A percentile compares a stretch with the other conserved stretches of the same genome.
phyloP scores from a whole-genome alignment of 306 rosid species.

The Inga leiocalycina region DNA sequence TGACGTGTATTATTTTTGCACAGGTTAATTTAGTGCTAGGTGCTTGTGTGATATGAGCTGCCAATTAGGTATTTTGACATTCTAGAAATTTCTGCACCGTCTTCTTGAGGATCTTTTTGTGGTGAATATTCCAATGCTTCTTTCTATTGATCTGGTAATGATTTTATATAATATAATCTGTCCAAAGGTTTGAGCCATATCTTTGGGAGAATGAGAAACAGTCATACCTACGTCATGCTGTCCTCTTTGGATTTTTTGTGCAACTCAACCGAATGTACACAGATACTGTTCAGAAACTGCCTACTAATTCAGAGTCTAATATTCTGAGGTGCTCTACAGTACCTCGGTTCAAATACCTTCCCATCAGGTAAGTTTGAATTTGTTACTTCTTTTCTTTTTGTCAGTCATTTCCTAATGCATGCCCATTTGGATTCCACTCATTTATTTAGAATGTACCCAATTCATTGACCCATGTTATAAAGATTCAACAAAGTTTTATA shows the following conservation, averaged over 20 bases:
- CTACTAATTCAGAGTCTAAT: conserved; percentile 96
- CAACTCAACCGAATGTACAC: conserved; percentile 91
- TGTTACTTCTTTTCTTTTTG: conserved; percentile 14
- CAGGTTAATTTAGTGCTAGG: not conserved
- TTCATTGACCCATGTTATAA: not conserved
- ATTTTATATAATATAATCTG: conserved; percentile 19
- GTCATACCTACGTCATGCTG: conserved; percentile 88
- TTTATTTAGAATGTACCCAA: not conserved
- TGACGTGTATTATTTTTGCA: conserved; percentile 19
- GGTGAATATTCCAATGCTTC: not conserved
- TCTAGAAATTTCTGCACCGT: conserved; percentile 20
- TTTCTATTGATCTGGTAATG: conserved; percentile 18
- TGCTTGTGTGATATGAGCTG: not conserved
- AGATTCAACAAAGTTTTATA: not conserved
- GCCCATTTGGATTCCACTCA: conserved; percentile 3
- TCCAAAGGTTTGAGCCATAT: conserved; percentile 84
- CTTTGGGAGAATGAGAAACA: conserved; percentile 99
- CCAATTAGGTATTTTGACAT: conserved; percentile 15
- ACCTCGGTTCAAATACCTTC: conserved; percentile 98
- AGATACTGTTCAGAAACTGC: conserved; percentile 88
- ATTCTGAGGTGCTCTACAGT: conserved; percentile 93
- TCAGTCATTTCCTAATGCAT: conserved; percentile 2
- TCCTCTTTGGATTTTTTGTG: conserved; percentile 96
- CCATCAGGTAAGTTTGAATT: conserved; percentile 78
- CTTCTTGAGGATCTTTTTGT: conserved; percentile 2